Base-by-base conservation (phyloP, 768 basidiomycete species). In the Phylloporus arenicola region DNA sequence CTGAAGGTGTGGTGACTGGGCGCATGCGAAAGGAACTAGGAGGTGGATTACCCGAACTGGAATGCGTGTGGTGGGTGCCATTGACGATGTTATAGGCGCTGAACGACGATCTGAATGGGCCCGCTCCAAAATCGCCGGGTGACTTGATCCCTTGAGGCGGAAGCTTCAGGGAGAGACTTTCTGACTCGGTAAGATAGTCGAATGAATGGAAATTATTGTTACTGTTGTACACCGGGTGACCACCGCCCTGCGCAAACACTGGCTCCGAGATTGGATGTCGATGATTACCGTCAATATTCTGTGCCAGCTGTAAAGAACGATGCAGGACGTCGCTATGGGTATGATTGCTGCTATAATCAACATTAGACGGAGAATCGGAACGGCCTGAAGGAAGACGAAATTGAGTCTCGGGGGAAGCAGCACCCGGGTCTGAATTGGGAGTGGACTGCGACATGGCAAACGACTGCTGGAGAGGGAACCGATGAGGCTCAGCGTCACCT, bases 401-500 rank as follows among this genome's bases (percentile, higher is more conserved):
- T 51, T 78, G 79, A 19, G 78, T 66, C 33, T 79, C 73, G 49
- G 82, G 79, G 53, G 80, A 80, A 51, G 67, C 20, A 31, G 54
- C 68, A 17, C 72, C 74, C 37, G 82, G 77, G 43, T 80, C 78
- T 4, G 81, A 72, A 55, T 76, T 75, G 9, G 82, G 77, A 22
- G 76, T 57, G 39, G 81, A 72, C 64, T 52, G 75, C 63, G 52
- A 73, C 72, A 62, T 77, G 68, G 48, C 68, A 64, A 64, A 81
- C 75, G 49, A 77, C 50, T 61, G 65, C 14, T 56, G 57, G 27
- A 57, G 24, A 16, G 61, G 57, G 6, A 52, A 31, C 30, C 45
- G 75, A 49, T 75, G 64, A 42, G 84, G 86, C 67, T 89, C 87
- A 49, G 86, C 78, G 78, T 90, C 88, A 45, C 84, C 87, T 69